Base-by-base conservation (phyloP, 1,284 basidiomycete species). In the Cryptococcus depauperatus region DNA sequence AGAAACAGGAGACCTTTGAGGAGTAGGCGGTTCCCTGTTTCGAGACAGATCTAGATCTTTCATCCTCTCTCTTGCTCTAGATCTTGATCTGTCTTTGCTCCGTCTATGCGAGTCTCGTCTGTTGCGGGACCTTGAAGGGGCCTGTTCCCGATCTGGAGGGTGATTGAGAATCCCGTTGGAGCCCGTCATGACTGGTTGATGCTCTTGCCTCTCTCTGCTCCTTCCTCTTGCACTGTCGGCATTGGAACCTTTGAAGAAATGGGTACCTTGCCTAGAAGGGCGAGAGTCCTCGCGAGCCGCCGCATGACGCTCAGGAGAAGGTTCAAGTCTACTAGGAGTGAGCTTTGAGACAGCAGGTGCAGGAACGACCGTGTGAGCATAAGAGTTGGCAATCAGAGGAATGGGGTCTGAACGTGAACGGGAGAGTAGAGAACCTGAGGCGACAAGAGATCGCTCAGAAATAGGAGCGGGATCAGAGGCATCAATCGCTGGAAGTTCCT, bases 361-460 rank as follows among this genome's bases (percentile, higher is more conserved):
- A 22, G 50, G 48, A 11, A 47, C 45, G 9, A 50, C 43, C 3
- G 30, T 22, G 9, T 22, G 22, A 9, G 16, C 39, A 16, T 23
- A 25, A 5, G 23, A 10, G 13, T 51, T 48, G 13, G 54, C 52
- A 4, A 51, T 37, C n/a, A 55, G 54, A 4, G 48, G 54, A 23
- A 57, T 53, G 27, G 66, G 65, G 48, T 69, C 66, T 9, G 65
- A 67, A 19, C 66, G 62, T 7, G 64, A 62, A 16, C 64, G 58
- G 13, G 62, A 62, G 1, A 69, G 57, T 6, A 59, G 49, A 4
- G 61, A 61, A 3, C 45, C 50, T 23, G 55, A 27, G 43, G 35
- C 52, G 45, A 25, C 44, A 47, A 37, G 47, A 42, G 22, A 43
- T 44, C 37, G 46, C 38, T 19, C 41, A 41, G 25, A 37, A 50